Conservation (phyloP, 306 rosid species). For the Prunus mume region DNA sequence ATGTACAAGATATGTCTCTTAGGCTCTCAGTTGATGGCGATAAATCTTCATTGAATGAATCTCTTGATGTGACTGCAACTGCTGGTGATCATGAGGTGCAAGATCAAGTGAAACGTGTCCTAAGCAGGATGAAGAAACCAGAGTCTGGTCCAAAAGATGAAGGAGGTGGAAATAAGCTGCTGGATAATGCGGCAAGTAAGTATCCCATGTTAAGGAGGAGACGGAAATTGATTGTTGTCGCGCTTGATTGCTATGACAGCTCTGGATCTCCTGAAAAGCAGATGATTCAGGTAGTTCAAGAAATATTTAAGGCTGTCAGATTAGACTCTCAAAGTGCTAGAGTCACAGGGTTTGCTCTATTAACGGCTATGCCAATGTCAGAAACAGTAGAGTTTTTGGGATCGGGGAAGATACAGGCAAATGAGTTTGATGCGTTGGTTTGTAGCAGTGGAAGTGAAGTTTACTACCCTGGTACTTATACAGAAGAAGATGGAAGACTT, state of each 20-base stretch:
- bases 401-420: slow-evolving; percentile 46
- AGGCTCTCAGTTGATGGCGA: slow-evolving; percentile 72
- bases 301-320: slow-evolving; percentile 47
- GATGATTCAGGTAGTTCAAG: slow-evolving; percentile 47
- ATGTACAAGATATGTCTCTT: slow-evolving; percentile 70
- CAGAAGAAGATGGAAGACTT: slow-evolving; percentile 49
- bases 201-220: slow-evolving; percentile 60
- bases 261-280: slow-evolving; percentile 49
- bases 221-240: slow-evolving; percentile 56
- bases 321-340: slow-evolving; percentile 50
- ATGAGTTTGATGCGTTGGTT: slow-evolving; percentile 53
- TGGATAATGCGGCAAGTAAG: slow-evolving; percentile 45
- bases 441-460: slow-evolving; percentile 73
- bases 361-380: slow-evolving; percentile 61
- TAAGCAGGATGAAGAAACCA: slow-evolving; percentile 53
- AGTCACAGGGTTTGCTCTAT: slow-evolving; percentile 54
- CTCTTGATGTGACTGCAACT: slow-evolving; percentile 31
- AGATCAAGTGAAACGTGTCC: slow-evolving; percentile 61
- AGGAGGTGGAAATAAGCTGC: slow-evolving; percentile 31
- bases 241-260: slow-evolving; percentile 52
- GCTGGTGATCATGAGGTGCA: slow-evolving; percentile 47
- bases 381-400: slow-evolving; percentile 56
- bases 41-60: slow-evolving; percentile 38
- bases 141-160: slow-evolving; percentile 31
- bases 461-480: slow-evolving; percentile 51